Base-by-base conservation (phyloP, 1,284 basidiomycete genomes). In the Ganoderma sp. region DNA sequence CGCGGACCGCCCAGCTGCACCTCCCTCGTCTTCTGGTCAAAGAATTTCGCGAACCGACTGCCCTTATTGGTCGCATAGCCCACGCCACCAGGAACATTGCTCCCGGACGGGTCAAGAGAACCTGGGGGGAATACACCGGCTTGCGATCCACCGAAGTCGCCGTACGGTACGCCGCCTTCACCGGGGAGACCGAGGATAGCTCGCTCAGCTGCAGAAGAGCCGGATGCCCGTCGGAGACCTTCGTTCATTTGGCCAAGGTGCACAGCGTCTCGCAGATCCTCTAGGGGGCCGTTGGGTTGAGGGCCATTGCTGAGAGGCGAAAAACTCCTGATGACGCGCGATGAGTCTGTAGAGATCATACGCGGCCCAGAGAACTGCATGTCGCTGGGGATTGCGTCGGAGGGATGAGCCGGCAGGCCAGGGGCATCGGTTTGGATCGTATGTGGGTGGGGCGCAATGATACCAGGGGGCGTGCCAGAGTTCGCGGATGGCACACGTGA, bases 41-140 rank as follows among this genome's bases (percentile, higher is more conserved):
- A 94, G 77, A 93, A 92, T 76, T 93, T 94, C 41, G 91, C 92
- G 77, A 94, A 91, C 37, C 92, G 88, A 76, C 92, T 93, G 41
- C 91, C 91, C 78, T 89, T 92, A 41, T 82, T 83, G 45, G 82
- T 78, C 19, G 85, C 82, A 75, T 85, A 81, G 52, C 75, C 76
- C 15, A 75, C 68, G 10, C 73, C 77, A 32, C 75, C 76, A 12
- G 69, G 68, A 54, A 72, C 65, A 60, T 71, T 75, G 52, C 73
- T 75, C 61, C 72, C 73, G n/a, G 74, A 61, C 50, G 73, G 69
- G 37, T 79, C 75, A 56, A 74, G 64, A 22, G 67, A 60, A 39
- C 72, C 72, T 17, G 64, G 54, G 61, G 73, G 60, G 66, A 73
- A 75, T 5, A 52, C 60, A 34, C 66, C 67, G 19, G 62, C 58